Evolutionary conservation across 192 early-diverging fungal genomes (phyloP).

Genomic region (Oehlia diaphana): DNA sequence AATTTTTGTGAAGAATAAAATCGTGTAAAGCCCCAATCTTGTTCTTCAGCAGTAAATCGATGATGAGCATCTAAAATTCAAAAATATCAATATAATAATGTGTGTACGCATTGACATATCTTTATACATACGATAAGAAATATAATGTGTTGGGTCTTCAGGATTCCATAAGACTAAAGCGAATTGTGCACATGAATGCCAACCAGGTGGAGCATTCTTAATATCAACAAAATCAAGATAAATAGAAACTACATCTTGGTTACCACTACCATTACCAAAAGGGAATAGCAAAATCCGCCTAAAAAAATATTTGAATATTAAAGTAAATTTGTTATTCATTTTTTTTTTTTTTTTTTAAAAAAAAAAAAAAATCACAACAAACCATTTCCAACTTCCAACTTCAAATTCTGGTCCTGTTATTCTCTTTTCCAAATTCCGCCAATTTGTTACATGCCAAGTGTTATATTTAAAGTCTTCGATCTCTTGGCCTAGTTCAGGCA

Average conservation of each 20-base stretch:
- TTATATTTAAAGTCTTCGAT: slow-evolving; percentile 40
- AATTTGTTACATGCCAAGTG: slow-evolving; percentile 43
- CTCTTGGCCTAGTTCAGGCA: slow-evolving; percentile 37
- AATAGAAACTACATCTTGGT: slow-evolving; percentile 68
- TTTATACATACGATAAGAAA: slow-evolving; percentile 49
- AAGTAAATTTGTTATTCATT: no score
- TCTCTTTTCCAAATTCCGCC: slow-evolving; percentile 41
- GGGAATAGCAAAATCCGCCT: slow-evolving; percentile 93
- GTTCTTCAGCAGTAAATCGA: slow-evolving; percentile 76
- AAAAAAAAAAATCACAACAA: neutral
- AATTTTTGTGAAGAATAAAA: slow-evolving; percentile 62
- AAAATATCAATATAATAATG: neutral
- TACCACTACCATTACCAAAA: slow-evolving; percentile 67
- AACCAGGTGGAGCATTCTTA: slow-evolving; percentile 52
- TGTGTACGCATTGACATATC: neutral
- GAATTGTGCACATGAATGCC: slow-evolving; percentile 87
- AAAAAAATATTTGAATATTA: neutral
- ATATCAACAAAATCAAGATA: slow-evolving; percentile 89
- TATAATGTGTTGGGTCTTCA: slow-evolving; percentile 59
- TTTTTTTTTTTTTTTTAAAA: no score
- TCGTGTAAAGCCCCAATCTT: slow-evolving; percentile 96
- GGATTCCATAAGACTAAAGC: slow-evolving; percentile 74
- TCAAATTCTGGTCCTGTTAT: slow-evolving; percentile 52
- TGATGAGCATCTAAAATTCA: slow-evolving; percentile 65
- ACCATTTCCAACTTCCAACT: slow-evolving; percentile 51